phyloP scores from a whole-genome alignment of 1,284 basidiomycete genomes.

The Vanrija sp. region DNA sequence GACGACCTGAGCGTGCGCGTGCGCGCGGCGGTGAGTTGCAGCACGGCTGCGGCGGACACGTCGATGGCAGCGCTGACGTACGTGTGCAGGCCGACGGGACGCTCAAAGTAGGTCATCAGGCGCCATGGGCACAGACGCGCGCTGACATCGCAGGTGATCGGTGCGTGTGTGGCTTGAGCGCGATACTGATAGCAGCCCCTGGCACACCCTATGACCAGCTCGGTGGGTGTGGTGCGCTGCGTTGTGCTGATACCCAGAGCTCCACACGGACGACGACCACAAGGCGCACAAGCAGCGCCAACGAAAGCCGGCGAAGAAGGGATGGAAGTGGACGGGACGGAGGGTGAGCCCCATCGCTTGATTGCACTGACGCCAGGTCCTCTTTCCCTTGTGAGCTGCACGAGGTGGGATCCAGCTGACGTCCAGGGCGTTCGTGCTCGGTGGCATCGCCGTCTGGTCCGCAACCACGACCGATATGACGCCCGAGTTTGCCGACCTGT shows the following conservation, averaged over 20 bases:
- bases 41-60: no score
- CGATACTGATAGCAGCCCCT: constrained; percentile 31
- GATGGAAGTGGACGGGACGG: constrained; percentile 17
- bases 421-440: constrained; percentile 12
- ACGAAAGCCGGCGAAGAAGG: neutral
- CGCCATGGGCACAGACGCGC: no score
- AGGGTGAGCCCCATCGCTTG: neutral
- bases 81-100: constrained; percentile 9
- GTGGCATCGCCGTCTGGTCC: constrained; percentile 17
- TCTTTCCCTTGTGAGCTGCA: constrained; percentile 1
- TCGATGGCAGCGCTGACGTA: neutral
- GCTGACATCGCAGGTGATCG: constrained; percentile 24
- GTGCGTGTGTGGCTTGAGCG: neutral
- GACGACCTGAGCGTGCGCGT: constrained; percentile 40
- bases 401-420: neutral
- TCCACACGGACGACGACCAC: constrained; percentile 12
- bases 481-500: constrained; percentile 25
- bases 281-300: constrained; percentile 20
- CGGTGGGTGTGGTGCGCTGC: constrained; percentile 19
- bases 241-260: no score
- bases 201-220: constrained; percentile 48
- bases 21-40: constrained; percentile 30
- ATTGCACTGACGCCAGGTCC: constrained; percentile 2
- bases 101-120: constrained; percentile 6
- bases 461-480: constrained; percentile 13